phyloP scores from a whole-genome alignment of 2,329 filamentous ascomycete genomes.

The Cladobotryum protrusum region DNA sequence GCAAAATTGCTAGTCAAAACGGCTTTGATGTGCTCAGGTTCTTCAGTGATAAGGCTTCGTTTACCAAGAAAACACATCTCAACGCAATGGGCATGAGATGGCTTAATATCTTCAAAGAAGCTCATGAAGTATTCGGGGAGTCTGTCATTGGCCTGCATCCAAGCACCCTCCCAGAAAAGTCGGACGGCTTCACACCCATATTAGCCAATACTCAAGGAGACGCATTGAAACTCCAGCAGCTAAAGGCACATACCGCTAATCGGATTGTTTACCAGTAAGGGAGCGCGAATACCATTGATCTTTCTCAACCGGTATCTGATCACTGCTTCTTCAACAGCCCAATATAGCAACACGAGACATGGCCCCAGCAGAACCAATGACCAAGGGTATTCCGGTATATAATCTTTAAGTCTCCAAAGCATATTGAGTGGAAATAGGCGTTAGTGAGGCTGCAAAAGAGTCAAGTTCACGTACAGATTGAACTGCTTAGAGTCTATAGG shows the following conservation, averaged over 20 bases:
- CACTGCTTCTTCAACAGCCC: neutral
- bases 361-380: neutral
- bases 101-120: conserved; percentile 9
- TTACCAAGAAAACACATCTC: conserved; percentile 50
- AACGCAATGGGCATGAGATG: conserved; percentile 19
- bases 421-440: neutral
- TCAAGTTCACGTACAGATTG: too few species aligned
- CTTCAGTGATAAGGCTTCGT: conserved; percentile 68
- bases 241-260: neutral
- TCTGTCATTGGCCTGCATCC: conserved; percentile 23
- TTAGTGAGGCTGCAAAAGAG: too few species aligned
- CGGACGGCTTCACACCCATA: neutral
- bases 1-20: conserved; percentile 79
- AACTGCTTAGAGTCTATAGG: too few species aligned
- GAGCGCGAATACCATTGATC: conserved; percentile 4
- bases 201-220: neutral
- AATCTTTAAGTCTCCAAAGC: neutral
- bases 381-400: neutral
- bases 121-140: conserved; percentile 12
- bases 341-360: neutral
- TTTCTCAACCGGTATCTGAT: conserved; percentile 4
- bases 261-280: conserved; percentile 1
- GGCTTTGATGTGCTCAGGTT: conserved; percentile 87
- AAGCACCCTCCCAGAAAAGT: conserved; percentile 1
- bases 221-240: neutral